A percentile compares a stretch with the other conserved stretches of the same genome.
These are phyloP conservation scores for Delonix regia DNA, from an alignment of 306 rosid species.

Conservation along the genomic window DNA sequence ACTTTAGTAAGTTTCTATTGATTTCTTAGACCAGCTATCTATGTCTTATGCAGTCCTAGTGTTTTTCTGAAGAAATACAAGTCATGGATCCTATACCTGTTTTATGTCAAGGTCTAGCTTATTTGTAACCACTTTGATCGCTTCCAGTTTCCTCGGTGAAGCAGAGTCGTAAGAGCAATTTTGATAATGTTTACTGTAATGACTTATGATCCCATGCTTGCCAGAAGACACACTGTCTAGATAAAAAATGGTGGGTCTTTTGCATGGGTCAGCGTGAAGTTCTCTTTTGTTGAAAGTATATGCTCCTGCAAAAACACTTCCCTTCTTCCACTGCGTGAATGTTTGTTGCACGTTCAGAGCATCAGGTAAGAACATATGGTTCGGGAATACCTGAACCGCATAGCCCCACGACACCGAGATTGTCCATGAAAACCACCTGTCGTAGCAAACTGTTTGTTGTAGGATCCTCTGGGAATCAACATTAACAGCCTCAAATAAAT, in stretches of 20 bases:
- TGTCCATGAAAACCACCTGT: conserved; percentile 83
- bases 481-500: conserved; percentile 57
- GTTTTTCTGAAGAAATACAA: not conserved
- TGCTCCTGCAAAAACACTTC: conserved; percentile 44
- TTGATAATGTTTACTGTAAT: conserved; percentile 51
- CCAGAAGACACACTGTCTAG: conserved; percentile 49
- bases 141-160: conserved; percentile 62
- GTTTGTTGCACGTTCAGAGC: conserved; percentile 63
- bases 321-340: conserved; percentile 69
- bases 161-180: conserved; percentile 58
- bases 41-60: too few relatives aligned
- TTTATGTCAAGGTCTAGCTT: conserved; percentile 63
- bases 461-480: conserved; percentile 74
- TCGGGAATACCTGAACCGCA: conserved; percentile 69
- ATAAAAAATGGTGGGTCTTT: conserved; percentile 67
- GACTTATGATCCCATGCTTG: conserved; percentile 46
- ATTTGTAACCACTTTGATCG: conserved; percentile 60
- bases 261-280: conserved; percentile 61
- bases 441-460: conserved; percentile 85
- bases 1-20: too few relatives aligned
- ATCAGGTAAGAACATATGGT: conserved; percentile 56
- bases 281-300: conserved; percentile 57
- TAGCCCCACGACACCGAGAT: conserved; percentile 91
- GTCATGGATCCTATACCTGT: conserved; percentile 49
- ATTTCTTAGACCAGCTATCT: too few relatives aligned